Conservation (phyloP, 2,329 filamentous ascomycete genomes). For the Sclerotinia sclerotiorum region DNA sequence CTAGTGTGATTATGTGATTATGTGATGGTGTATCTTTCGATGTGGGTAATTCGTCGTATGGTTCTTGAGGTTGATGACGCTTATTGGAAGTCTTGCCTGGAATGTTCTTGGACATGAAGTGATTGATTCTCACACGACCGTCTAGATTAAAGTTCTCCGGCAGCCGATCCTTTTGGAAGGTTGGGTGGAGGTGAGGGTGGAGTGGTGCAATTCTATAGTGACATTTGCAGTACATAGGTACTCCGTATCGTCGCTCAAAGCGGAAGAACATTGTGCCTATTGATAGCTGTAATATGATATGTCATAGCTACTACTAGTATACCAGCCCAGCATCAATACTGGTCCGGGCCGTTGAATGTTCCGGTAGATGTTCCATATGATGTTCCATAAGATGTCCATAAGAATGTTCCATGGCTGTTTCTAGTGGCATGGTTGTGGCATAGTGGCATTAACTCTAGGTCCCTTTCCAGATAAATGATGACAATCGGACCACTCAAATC, state of each 20-base stretch:
- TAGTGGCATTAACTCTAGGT: background rate
- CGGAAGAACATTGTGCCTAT: too few species aligned
- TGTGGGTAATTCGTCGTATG: background rate
- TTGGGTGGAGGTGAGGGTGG: too few species aligned
- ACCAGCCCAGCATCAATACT: background rate
- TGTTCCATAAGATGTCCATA: background rate
- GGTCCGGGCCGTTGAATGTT: conserved; percentile 7
- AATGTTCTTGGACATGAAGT: background rate
- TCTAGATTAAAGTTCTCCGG: too few species aligned
- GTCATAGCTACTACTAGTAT: too few species aligned
- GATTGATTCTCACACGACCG: background rate
- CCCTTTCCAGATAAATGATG: background rate
- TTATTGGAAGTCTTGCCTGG: background rate
- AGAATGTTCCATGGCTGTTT: background rate
- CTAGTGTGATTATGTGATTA: background rate
- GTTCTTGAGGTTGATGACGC: background rate
- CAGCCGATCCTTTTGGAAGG: background rate
- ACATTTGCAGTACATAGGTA: too few species aligned
- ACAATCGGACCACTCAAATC: background rate
- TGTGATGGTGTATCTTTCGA: background rate
- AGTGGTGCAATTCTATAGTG: too few species aligned
- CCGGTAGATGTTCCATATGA: background rate
- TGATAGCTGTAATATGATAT: too few species aligned
- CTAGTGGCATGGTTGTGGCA: background rate
- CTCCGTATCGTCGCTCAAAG: too few species aligned